phyloP scores from a whole-genome alignment of 331 rosid species.

The Cydonia oblonga region DNA sequence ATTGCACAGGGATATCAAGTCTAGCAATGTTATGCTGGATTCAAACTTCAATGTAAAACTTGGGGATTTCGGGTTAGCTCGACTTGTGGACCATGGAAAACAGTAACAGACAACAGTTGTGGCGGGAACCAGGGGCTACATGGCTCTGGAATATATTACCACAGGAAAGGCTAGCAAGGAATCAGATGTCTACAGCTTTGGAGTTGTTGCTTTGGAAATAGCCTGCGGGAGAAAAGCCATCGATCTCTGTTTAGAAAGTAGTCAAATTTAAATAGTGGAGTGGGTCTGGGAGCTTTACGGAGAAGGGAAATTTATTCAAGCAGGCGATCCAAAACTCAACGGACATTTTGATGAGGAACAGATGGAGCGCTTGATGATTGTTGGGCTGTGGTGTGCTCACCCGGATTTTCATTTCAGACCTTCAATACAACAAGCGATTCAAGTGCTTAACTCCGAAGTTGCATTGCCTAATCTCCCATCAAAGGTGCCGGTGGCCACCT shows the following conservation, averaged over 20 bases:
- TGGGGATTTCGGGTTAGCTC: background rate
- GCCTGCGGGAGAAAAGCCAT: background rate
- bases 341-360: background rate
- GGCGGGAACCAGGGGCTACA: background rate
- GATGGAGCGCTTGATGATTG: background rate
- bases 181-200: background rate
- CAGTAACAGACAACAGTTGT: background rate
- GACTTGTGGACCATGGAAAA: background rate
- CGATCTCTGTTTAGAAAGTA: background rate
- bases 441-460: background rate
- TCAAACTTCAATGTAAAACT: conserved; percentile 3
- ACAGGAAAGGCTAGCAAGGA: background rate
- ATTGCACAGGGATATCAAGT: conserved; percentile 3
- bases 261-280: background rate
- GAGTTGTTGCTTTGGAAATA: background rate
- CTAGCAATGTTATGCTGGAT: conserved; percentile 12
- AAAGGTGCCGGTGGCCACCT: too few relatives aligned
- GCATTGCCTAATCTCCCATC: too few relatives aligned
- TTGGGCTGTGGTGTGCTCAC: conserved; percentile 17
- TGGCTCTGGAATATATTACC: background rate
- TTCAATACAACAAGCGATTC: background rate
- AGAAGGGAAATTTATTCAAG: background rate
- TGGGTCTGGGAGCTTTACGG: background rate
- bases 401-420: conserved; percentile 1
- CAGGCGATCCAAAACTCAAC: background rate